Base-by-base conservation (phyloP, 116 monocot genomes). In the Zostera marina region DNA sequence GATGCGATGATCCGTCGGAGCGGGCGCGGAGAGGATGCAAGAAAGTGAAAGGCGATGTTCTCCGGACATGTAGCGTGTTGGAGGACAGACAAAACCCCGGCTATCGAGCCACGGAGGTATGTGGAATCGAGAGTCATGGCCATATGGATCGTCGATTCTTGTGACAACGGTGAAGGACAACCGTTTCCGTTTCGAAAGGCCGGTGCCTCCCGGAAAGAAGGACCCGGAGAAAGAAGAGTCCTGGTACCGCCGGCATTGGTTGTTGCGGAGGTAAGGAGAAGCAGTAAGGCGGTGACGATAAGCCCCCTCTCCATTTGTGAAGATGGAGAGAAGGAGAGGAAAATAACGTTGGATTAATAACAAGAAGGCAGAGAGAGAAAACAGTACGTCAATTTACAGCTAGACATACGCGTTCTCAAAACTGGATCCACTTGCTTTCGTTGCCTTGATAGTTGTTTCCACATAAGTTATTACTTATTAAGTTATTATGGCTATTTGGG, bases 111-210 rank as follows among this genome's bases (percentile, higher is more conserved):
- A 3, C 68, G 60, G 60, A 68, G 68, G 68, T 68, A 68, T n/a
- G 68, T 53, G 38, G 60, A 19, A 60, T 68, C 68, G 39, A 68
- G 52, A 9, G 68, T 68, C 68, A 68, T 68, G 9, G 68, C 68
- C 8, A 68, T 60, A 52, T 68, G 68, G 59, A 68, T 40, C 10
- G 38, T 16, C 23, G 22, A 64, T 9, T 57, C 26, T 14, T 32
- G 9, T 9, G 44, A 46, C 26, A 17, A 9, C 12, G 47, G 22
- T 26, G 47, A 11, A 14, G 58, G 23, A 58, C 66, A 66, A n/a
- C 32, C 56, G 11, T 22, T 24, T 13, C 58, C 66, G 47, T 66
- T 66, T 25, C 66, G 66, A 48, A 58, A 66, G 17, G 58, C 66
- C 3, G 66, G 58, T 14, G 66, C 66, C 43, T 66, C 66, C 22